Base-by-base conservation (phyloP, 495 filamentous ascomycete species). In the Hypoxylon lenormandii region DNA sequence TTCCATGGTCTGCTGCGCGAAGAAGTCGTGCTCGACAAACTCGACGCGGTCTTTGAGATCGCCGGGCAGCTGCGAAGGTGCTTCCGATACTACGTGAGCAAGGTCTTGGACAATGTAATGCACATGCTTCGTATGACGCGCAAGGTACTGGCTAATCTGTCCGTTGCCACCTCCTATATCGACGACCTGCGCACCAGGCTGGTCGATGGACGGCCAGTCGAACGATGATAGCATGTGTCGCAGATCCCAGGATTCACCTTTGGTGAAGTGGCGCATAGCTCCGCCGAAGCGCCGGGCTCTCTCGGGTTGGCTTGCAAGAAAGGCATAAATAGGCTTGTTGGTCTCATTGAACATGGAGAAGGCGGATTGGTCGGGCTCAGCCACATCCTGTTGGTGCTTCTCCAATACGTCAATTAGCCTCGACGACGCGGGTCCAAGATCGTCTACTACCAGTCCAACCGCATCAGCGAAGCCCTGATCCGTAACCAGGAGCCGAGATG, bases 21-120 rank as follows among this genome's bases (percentile, higher is more conserved):
- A 80, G 64, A 87, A 83, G 62, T 84, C 77, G 48, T 85, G 79
- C 5, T 71, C 74, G 50, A 65, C 54, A 72, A 81, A 86, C 8
- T 42, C 11, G 12, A 71, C 53, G 3, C 63, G 40, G 0, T 36
- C 52, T 36, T 60, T 48, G 1, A 66, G 30, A 3, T 51, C 65
- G 0, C 18, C 38, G n/a, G 60, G 55, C 12, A 66, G 10, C 4
- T 18, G 36, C 12, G 15, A 42, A n/a, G 12, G 38, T 42, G 38
- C 38, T 40, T 36, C 23, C 26, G 18, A 72, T 1, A 80, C 68
- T 2, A 77, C 74, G 8, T 72, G 60, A 4, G 64, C 64, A 21
- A 78, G 50, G 45, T 70, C 60, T 48, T 66, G 54, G 8, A 70
- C 67, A n/a, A 59, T 16, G 16, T 66, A 18, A 21, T 48, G 22